These are phyloP conservation scores for Tarenaya hassleriana DNA, from an alignment of 345 rosid species.

Conservation along the genomic window DNA sequence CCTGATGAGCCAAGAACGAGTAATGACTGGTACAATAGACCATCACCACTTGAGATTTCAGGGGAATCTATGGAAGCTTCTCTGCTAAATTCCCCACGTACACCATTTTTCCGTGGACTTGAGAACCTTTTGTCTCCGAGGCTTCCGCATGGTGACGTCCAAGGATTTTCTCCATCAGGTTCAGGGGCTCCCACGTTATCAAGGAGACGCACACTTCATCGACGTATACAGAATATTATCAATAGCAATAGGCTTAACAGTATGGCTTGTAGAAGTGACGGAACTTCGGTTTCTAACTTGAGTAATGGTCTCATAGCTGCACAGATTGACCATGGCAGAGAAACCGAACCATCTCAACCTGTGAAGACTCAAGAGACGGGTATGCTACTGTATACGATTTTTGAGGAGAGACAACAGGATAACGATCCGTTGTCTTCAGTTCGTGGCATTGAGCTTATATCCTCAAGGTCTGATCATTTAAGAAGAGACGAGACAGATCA, in stretches of 20 bases:
- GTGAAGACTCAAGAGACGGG: constrained; percentile 33
- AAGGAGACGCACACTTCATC: constrained; percentile 74
- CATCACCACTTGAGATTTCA: constrained; percentile 37
- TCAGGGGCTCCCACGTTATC: constrained; percentile 72
- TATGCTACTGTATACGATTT: constrained; percentile 23
- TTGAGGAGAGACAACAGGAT: constrained; percentile 39
- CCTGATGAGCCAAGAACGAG: constrained; percentile 47
- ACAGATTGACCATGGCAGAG: constrained; percentile 43
- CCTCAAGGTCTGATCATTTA: constrained; percentile 33
- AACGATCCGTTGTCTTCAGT: constrained; percentile 34
- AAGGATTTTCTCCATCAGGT: constrained; percentile 58
- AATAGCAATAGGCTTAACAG: constrained; percentile 41
- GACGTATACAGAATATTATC: constrained; percentile 71
- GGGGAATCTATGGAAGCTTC: constrained; percentile 48
- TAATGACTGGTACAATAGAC: constrained; percentile 40
- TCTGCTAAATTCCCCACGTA: constrained; percentile 46
- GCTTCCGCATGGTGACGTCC: constrained; percentile 44
- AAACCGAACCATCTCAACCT: constrained; percentile 33
- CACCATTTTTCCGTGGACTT: constrained; percentile 35
- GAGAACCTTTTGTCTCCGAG: constrained; percentile 63
- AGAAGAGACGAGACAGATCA: constrained; percentile 37
- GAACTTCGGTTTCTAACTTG: constrained; percentile 35
- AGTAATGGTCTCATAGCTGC: constrained; percentile 32
- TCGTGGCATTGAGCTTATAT: constrained; percentile 35
- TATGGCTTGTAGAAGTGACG: constrained; percentile 43